These are phyloP conservation scores for Cyberlindnera mississippiensis DNA, from an alignment of 805 yeast species.

Conservation along the genomic window DNA sequence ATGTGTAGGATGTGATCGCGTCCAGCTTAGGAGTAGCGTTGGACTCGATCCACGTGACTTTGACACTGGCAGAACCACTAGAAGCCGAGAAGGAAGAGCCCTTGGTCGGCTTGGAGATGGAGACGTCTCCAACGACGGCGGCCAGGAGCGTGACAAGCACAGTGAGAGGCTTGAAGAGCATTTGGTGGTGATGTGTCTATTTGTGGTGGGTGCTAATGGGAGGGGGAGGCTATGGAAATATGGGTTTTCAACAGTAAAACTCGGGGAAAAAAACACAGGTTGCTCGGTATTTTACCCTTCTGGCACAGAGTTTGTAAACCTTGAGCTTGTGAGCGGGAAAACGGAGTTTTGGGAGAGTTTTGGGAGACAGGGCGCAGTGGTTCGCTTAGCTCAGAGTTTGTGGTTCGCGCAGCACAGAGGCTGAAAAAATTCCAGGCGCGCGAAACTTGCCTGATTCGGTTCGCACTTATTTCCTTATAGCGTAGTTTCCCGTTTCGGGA, in stretches of 20 bases:
- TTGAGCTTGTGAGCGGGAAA: too few species aligned
- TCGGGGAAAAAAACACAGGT: too few species aligned
- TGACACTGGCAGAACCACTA: slow-evolving; percentile 28
- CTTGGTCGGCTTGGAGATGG: slow-evolving; percentile 26
- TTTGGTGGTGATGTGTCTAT: neutral
- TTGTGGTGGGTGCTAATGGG: neutral
- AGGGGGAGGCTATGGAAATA: too few species aligned
- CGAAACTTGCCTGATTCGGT: neutral
- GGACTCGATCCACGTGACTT: slow-evolving; percentile 51
- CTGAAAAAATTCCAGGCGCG: neutral
- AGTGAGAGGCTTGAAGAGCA: slow-evolving; percentile 5
- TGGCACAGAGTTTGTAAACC: too few species aligned
- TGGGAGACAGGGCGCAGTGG: too few species aligned
- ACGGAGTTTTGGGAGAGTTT: too few species aligned
- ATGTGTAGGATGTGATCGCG: slow-evolving; percentile 41
- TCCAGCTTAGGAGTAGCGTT: slow-evolving; percentile 44
- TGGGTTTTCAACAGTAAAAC: too few species aligned
- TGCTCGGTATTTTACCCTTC: too few species aligned
- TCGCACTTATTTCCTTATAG: too few species aligned
- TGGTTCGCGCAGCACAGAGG: neutral
- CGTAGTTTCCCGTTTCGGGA: neutral
- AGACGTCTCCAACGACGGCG: slow-evolving; percentile 23
- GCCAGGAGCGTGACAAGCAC: slow-evolving; percentile 2
- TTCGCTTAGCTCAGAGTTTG: too few species aligned
- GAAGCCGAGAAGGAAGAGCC: slow-evolving; percentile 19